Evolutionary conservation across 345 rosid species (phyloP).

Genomic region (Odontarrhena argentea): DNA sequence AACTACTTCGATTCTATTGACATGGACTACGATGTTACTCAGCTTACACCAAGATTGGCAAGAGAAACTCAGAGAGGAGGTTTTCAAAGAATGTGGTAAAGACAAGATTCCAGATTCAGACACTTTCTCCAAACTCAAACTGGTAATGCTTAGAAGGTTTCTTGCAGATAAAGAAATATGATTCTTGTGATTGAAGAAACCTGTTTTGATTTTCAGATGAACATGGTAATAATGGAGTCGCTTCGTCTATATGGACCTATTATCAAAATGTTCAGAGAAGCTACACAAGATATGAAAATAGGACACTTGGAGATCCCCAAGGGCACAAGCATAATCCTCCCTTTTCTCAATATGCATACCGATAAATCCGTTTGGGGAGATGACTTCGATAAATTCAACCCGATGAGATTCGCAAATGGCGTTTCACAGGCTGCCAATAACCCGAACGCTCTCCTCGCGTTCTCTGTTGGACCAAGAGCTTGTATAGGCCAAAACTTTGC

Average conservation of each 20-base stretch:
- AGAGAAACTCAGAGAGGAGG: constrained; percentile 51
- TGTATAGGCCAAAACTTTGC: constrained; percentile 61
- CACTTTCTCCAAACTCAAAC: constrained; percentile 48
- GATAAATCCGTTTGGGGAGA: constrained; percentile 56
- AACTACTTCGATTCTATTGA: constrained; percentile 44
- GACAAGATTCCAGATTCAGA: constrained; percentile 45
- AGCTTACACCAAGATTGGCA: constrained; percentile 58
- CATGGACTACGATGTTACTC: constrained; percentile 50
- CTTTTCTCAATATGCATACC: constrained; percentile 42
- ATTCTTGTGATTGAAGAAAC: constrained; percentile 3
- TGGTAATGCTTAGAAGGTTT: constrained; percentile 35
- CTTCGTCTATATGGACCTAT: constrained; percentile 58
- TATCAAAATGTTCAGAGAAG: constrained; percentile 33
- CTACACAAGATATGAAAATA: constrained; percentile 42
- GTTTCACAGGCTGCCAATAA: constrained; percentile 43
- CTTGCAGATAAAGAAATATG: background rate
- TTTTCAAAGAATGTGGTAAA: constrained; percentile 39
- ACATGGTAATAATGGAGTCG: constrained; percentile 57
- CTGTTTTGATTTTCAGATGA: constrained; percentile 42
- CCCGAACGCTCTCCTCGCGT: constrained; percentile 52
- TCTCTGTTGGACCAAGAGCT: constrained; percentile 53
- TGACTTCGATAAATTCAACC: constrained; percentile 59
- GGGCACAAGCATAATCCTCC: constrained; percentile 41
- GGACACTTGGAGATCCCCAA: constrained; percentile 59
- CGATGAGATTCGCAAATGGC: constrained; percentile 46